phyloP scores from a whole-genome alignment of 306 rosid species.

The Lupinus albus region DNA sequence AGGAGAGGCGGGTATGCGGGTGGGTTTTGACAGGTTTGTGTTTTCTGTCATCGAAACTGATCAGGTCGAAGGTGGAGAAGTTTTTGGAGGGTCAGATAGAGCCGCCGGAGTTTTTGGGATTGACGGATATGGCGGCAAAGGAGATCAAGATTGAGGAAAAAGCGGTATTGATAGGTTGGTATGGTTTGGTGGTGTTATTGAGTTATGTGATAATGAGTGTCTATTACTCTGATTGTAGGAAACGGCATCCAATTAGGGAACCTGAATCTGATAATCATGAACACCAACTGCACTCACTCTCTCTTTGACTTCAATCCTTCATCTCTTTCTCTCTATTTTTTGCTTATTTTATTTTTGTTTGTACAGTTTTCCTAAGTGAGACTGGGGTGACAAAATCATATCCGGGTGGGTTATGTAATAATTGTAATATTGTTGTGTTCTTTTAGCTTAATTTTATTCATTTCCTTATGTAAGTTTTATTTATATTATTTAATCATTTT shows the following conservation, averaged over 20 bases:
- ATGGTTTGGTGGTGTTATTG: conserved; percentile 56
- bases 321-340: neutral
- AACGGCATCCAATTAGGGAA: conserved; percentile 43
- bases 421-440: no score
- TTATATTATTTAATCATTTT: no score
- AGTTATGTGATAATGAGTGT: conserved; percentile 63
- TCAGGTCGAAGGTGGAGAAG: conserved; percentile 45
- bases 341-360: no score
- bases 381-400: no score
- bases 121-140: neutral
- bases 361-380: no score
- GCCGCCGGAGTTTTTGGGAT: neutral
- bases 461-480: no score
- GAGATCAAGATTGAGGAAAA: conserved; percentile 39
- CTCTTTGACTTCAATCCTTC: neutral
- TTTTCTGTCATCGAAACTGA: conserved; percentile 41
- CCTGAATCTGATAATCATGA: neutral
- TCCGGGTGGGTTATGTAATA: no score
- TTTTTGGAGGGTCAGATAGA: conserved; percentile 52
- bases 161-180: conserved; percentile 49
- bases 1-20: conserved; percentile 54
- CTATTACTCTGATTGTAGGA: conserved; percentile 70
- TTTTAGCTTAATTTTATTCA: no score
- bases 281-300: conserved; percentile 21
- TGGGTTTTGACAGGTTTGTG: conserved; percentile 61